Base-by-base conservation (phyloP, 176 grass and related monocot species). In the Sorghum bicolor region DNA sequence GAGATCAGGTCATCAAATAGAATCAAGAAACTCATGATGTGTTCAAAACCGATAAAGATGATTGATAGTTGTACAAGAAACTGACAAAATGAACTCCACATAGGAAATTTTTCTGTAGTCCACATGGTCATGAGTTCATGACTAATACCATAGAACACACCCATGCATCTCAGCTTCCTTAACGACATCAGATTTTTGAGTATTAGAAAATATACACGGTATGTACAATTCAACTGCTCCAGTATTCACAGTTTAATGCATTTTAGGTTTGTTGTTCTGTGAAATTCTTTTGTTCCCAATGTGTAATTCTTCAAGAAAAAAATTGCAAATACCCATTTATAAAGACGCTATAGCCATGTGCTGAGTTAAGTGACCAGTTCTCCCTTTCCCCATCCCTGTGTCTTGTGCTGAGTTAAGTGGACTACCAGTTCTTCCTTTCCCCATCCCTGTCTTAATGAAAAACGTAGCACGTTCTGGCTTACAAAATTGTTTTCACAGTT, bases 61-160 rank as follows among this genome's bases (percentile, higher is more conserved):
- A 65, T 75, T 36, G 31, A 75, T 28, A 73, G 36, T 2, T 77
- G 41, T 66, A 87, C 55, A 66, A 84, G 64, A 76, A 75, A 40
- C 28, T 1, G 16, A 53, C 22, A 22, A 34, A 37, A 70, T 26
- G 39, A 61, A 60, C 77, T 72, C 73, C 28, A 24, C 25, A 4
- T 26, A 68, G 10, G 22, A 69, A 26, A 31, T n/a, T 20, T 70
- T 77, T 47, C 12, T 68, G 61, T 67, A 80, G 36, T n/a, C 57
- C 29, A 61, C 29, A 68, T 69, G 70, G 41, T 43, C 70, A 80
- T 70, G 30, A 62, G 62, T 34, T 41, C 70, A 80, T 69, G 30
- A 61, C 60, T 48, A 63, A 16, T 68, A 44, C 31, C 61, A 80
- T 50, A 75, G 73, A 48, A 61, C 31, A 85, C 16, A 70, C 20